Evolutionary conservation across 2,329 filamentous ascomycete species (phyloP).

Genomic region (Cordyceps cicadae): DNA sequence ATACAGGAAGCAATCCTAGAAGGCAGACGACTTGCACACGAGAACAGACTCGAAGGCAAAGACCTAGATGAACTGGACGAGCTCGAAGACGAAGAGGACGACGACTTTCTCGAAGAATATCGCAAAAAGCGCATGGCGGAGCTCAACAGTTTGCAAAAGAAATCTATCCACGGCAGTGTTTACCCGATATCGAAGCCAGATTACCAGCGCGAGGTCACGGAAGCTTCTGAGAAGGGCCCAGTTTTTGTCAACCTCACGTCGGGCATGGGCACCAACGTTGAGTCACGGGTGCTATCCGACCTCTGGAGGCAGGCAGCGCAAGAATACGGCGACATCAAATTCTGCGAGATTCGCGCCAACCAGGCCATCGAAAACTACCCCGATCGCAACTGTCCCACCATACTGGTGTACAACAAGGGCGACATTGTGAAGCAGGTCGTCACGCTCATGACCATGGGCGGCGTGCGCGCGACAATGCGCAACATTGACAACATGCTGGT

Average conservation of each 20-base stretch:
- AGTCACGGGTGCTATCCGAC: constrained; percentile 75
- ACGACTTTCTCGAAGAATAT: constrained; percentile 81
- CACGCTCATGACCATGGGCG: constrained; percentile 73
- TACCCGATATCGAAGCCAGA: constrained; percentile 94
- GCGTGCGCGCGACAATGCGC: constrained; percentile 59
- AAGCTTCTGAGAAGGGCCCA: constrained; percentile 63
- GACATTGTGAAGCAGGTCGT: constrained; percentile 89
- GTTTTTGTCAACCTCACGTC: constrained; percentile 78
- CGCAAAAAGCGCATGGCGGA: constrained; percentile 81
- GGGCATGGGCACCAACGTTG: constrained; percentile 67
- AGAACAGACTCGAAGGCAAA: constrained; percentile 89
- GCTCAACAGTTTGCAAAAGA: constrained; percentile 63
- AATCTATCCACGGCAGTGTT: constrained; percentile 77
- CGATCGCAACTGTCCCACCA: constrained; percentile 88
- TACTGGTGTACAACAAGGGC: constrained; percentile 84
- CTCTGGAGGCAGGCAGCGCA: constrained; percentile 76
- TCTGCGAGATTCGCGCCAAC: constrained; percentile 87
- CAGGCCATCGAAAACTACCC: constrained; percentile 97
- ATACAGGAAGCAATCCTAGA: constrained; percentile 91
- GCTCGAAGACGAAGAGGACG: constrained; percentile 92
- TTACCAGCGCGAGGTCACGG: constrained; percentile 84
- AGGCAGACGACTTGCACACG: constrained; percentile 74
- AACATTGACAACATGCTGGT: constrained; percentile 77
- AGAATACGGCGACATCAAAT: constrained; percentile 92
- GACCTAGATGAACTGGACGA: constrained; percentile 89